Percentiles rank a stretch among this genome's conserved stretches.
Evolutionary conservation across 495 filamentous ascomycete species (phyloP).

Genomic region (Xylaria flabelliformis): DNA sequence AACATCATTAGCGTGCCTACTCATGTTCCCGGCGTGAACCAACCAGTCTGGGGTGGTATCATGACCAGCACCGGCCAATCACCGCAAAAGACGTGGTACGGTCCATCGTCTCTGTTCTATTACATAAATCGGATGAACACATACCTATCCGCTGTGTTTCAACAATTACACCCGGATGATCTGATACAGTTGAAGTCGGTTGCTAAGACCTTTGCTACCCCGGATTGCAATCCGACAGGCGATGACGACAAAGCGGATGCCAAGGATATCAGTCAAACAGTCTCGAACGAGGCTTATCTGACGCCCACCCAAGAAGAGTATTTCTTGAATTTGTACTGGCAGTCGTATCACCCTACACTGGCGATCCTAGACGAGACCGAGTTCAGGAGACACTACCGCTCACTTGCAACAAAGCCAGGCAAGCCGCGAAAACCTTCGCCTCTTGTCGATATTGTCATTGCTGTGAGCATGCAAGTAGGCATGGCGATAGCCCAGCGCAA

Average conservation of each 20-base stretch:
- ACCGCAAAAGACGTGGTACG: conserved; percentile 44
- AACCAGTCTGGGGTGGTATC: conserved; percentile 35
- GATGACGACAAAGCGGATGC: conserved; percentile 23
- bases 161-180: conserved; percentile 38
- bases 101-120: conserved; percentile 49
- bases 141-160: conserved; percentile 42
- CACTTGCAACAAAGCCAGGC: conserved; percentile 49
- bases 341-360: conserved; percentile 50
- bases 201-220: conserved; percentile 27
- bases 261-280: conserved; percentile 12
- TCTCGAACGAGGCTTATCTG: conserved; percentile 32
- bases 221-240: conserved; percentile 26
- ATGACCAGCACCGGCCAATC: conserved; percentile 40
- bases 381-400: conserved; percentile 56
- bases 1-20: conserved; percentile 19
- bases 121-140: conserved; percentile 46
- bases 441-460: conserved; percentile 61
- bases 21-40: conserved; percentile 14
- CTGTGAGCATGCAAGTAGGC: conserved; percentile 61
- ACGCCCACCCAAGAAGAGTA: conserved; percentile 55
- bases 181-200: conserved; percentile 30
- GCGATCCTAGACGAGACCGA: conserved; percentile 55
- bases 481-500: conserved; percentile 38
- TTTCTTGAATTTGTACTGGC: conserved; percentile 57
- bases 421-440: conserved; percentile 54